phyloP scores from a whole-genome alignment of 441 rosid genomes.

The Hypseocharis bilobata region DNA sequence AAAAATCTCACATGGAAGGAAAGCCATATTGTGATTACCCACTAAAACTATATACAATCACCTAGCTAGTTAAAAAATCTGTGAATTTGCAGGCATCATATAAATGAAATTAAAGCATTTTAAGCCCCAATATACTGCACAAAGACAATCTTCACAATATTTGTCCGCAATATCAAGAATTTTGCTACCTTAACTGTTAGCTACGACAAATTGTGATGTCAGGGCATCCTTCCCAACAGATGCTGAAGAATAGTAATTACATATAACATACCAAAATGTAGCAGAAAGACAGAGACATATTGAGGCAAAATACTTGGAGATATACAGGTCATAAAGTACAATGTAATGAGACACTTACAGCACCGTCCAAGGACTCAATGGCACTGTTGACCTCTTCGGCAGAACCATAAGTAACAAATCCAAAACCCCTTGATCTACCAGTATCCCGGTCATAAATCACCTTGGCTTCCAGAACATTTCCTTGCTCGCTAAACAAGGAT shows the following conservation, averaged over 20 bases:
- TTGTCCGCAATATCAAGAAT: neutral
- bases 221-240: no score
- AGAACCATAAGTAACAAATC: slow-evolving; percentile 78
- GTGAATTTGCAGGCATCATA: no score
- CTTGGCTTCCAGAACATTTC: slow-evolving; percentile 73
- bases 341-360: slow-evolving; percentile 40
- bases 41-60: no score
- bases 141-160: neutral
- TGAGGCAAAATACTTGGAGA: slow-evolving; percentile 1
- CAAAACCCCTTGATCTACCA: slow-evolving; percentile 94
- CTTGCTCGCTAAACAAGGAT: slow-evolving; percentile 65
- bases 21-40: no score
- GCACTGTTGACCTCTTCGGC: slow-evolving; percentile 68
- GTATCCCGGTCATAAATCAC: slow-evolving; percentile 85
- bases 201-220: no score
- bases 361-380: slow-evolving; percentile 64
- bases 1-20: no score
- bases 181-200: neutral
- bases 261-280: neutral
- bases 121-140: neutral
- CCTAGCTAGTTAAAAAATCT: no score
- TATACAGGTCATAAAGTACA: neutral
- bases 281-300: neutral
- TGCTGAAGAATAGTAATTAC: neutral
- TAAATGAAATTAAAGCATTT: neutral